Conservation (phyloP, 2,329 filamentous ascomycete species). For the Cytospora chrysosperma region DNA sequence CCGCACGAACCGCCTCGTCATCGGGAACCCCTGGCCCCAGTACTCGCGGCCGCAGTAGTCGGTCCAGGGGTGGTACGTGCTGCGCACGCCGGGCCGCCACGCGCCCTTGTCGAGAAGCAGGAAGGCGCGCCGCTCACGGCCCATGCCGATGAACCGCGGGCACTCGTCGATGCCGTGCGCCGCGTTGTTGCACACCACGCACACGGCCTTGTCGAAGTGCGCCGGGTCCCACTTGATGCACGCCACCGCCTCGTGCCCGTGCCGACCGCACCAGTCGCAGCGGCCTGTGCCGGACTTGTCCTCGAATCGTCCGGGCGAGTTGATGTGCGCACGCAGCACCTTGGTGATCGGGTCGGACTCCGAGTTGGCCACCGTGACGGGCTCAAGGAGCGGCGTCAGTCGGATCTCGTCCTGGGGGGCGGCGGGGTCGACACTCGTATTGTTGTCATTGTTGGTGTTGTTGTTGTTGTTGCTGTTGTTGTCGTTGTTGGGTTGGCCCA, state of each 20-base stretch:
- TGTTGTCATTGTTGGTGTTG: not conserved
- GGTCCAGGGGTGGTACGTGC: slow-evolving; percentile 6
- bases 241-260: slow-evolving; percentile 9
- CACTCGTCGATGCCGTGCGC: slow-evolving; percentile 13
- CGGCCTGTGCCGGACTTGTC: slow-evolving; percentile 6
- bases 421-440: not conserved
- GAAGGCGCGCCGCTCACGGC: not conserved
- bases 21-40: not conserved
- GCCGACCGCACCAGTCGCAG: slow-evolving; percentile 13
- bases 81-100: slow-evolving; percentile 11
- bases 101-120: slow-evolving; percentile 9
- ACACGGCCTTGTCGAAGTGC: slow-evolving; percentile 15
- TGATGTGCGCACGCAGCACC: not conserved
- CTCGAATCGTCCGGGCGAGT: not conserved
- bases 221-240: slow-evolving; percentile 12
- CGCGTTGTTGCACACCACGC: slow-evolving; percentile 11
- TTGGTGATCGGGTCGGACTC: not conserved
- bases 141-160: not conserved
- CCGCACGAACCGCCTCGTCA: not conserved
- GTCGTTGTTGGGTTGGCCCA: not conserved
- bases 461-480: no score
- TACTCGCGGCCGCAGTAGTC: not conserved
- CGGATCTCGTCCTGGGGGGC: not conserved
- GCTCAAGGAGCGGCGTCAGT: not conserved
- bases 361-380: no score